Evolutionary conservation across 169 alveolate species (phyloP).

Genomic region (Perkinsus marinus): DNA sequence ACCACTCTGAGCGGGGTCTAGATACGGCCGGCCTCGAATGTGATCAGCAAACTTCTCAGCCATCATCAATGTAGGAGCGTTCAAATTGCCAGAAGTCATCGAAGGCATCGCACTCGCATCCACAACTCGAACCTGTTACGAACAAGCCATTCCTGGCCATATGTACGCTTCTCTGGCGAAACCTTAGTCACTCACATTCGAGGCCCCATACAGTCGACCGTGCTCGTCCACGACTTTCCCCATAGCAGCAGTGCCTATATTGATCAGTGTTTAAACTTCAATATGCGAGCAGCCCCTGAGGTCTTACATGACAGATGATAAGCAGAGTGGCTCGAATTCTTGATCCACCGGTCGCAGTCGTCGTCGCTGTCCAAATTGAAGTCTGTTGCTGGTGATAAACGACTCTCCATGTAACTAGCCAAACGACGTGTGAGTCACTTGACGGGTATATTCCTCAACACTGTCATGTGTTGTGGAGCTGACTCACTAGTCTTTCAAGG

Average conservation of each 20-base stretch:
- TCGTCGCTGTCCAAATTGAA: not conserved
- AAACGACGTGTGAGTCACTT: too few species aligned
- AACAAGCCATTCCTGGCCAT: too few species aligned
- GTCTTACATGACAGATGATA: not conserved
- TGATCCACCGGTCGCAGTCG: not conserved
- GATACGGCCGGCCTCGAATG: not conserved
- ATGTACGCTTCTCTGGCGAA: not conserved
- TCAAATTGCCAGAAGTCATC: constrained; percentile 15
- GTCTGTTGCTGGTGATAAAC: not conserved
- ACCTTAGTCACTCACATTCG: not conserved
- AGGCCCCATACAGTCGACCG: not conserved
- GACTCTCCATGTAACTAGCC: not conserved
- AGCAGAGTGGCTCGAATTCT: not conserved
- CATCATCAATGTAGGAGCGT: constrained; percentile 23
- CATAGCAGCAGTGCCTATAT: not conserved
- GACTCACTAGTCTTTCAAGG: not conserved
- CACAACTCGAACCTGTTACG: constrained; percentile 3
- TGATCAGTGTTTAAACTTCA: too few species aligned
- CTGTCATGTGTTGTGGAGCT: not conserved
- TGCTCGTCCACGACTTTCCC: constrained; percentile 10
- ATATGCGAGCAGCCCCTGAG: not conserved
- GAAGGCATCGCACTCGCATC: constrained; percentile 22
- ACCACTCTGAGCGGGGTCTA: not conserved
- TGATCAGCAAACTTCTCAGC: constrained; percentile 16
- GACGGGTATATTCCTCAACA: too few species aligned